phyloP scores from a whole-genome alignment of 768 basidiomycete genomes.

The Tremella mesenterica region DNA sequence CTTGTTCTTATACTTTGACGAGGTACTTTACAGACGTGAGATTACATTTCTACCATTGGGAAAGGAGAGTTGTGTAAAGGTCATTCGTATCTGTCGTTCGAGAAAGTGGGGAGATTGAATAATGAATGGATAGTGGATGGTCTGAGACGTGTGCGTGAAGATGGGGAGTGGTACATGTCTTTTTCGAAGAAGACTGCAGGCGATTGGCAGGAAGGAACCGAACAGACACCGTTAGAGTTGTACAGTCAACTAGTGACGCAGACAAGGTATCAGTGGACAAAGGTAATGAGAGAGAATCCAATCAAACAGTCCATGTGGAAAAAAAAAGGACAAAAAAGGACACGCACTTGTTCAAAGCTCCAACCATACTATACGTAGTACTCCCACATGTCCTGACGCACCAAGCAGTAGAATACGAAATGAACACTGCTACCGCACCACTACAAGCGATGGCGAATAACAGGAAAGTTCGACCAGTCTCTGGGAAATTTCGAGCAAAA shows the following conservation, averaged over 20 bases:
- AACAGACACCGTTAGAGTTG: background rate
- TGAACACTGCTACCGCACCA: constrained; percentile 93
- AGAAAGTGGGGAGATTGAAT: too few species aligned
- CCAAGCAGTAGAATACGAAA: constrained; percentile 98
- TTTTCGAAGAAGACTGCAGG: too few species aligned
- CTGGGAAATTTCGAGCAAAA: constrained; percentile 75
- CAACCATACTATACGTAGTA: constrained; percentile 99
- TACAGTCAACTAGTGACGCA: too few species aligned
- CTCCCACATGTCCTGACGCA: constrained; percentile 91
- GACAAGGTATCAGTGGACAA: too few species aligned
- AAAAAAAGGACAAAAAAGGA: too few species aligned
- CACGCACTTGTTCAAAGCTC: constrained; percentile 77
- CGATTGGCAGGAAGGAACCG: too few species aligned
- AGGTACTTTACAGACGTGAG: too few species aligned
- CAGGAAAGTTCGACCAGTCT: constrained; percentile 65
- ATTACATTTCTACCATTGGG: too few species aligned
- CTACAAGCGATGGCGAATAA: constrained; percentile 87
- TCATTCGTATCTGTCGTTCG: too few species aligned
- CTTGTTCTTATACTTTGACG: background rate
- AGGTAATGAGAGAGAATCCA: too few species aligned
- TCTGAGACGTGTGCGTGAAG: background rate
- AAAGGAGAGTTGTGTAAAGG: too few species aligned
- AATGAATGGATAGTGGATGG: background rate
- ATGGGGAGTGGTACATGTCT: background rate
- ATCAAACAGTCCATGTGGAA: too few species aligned